phyloP scores from a whole-genome alignment of 192 early-diverging fungal genomes.

The Bifiguratus adelaidae region DNA sequence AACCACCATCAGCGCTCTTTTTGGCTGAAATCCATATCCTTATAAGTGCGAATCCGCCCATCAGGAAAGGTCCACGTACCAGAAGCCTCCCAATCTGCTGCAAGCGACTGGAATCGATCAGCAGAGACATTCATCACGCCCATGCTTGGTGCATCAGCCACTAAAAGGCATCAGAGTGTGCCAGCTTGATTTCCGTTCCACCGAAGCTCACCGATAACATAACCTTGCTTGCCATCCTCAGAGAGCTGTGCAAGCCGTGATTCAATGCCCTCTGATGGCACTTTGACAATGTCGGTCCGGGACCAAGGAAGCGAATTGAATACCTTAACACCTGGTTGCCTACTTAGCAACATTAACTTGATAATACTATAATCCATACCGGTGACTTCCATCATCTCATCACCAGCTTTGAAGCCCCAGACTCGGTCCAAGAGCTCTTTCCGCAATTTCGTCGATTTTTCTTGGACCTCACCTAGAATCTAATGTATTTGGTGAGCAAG shows the following conservation, averaged over 20 bases:
- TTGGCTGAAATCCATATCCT: constrained; percentile 3
- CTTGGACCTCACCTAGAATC: background rate
- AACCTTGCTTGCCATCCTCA: constrained; percentile 20
- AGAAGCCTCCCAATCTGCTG: too few relatives aligned
- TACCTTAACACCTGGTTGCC: constrained; percentile 21
- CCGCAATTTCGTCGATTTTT: background rate
- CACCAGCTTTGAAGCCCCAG: background rate
- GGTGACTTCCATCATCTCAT: too few relatives aligned
- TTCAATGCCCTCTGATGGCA: constrained; percentile 21
- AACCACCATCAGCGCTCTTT: constrained; percentile 10
- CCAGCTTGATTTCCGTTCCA: background rate
- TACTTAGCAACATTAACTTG: background rate
- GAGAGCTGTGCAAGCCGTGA: constrained; percentile 13
- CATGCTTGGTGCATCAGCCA: constrained; percentile 7
- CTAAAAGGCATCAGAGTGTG: constrained; percentile 1
- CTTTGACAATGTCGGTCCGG: constrained; percentile 56
- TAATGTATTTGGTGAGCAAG: constrained; percentile 19
- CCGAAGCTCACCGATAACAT: constrained; percentile 21
- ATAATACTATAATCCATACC: too few relatives aligned
- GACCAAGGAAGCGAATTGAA: constrained; percentile 65
- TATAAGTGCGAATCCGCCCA: too few relatives aligned
- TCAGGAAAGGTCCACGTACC: too few relatives aligned
- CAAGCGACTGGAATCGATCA: background rate
- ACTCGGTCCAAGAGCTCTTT: background rate
- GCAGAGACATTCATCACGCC: background rate